phyloP scores from a whole-genome alignment of 2,329 filamentous ascomycete species.

The Pseudocercospora fijiensis region DNA sequence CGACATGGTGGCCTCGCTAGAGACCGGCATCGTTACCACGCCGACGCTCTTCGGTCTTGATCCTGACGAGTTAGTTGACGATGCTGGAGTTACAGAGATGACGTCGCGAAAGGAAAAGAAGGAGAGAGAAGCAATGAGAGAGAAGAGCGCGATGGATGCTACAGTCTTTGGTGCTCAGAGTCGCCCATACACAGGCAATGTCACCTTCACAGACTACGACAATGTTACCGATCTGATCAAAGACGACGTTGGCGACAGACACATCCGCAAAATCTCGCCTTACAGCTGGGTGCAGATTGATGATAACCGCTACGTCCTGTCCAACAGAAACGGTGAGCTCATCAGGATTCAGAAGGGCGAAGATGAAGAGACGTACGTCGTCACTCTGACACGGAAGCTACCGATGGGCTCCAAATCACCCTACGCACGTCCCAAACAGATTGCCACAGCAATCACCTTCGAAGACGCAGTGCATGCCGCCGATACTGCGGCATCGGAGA shows the following conservation, averaged over 20 bases:
- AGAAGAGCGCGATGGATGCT: conserved; percentile 34
- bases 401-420: conserved; percentile 50
- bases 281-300: conserved; percentile 80
- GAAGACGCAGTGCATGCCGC: conserved; percentile 76
- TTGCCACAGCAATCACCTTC: conserved; percentile 67
- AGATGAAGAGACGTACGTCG: conserved; percentile 36
- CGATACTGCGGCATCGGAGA: conserved; percentile 58
- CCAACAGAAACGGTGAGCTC: conserved; percentile 60
- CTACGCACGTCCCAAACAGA: conserved; percentile 65
- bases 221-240: conserved; percentile 87
- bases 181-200: conserved; percentile 42
- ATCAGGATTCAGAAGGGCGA: conserved; percentile 52
- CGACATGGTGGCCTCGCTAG: conserved; percentile 87
- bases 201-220: conserved; percentile 87
- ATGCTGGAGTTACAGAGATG: conserved; percentile 64
- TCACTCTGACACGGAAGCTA: conserved; percentile 47
- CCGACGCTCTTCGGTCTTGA: conserved; percentile 93
- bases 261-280: conserved; percentile 73
- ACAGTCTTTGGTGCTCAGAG: neutral
- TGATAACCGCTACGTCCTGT: conserved; percentile 69
- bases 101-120: conserved; percentile 51
- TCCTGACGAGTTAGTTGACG: conserved; percentile 71
- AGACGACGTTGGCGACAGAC: conserved; percentile 73
- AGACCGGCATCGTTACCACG: conserved; percentile 81
- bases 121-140: conserved; percentile 44